These are phyloP conservation scores for Sporothrix variecibatus DNA, from an alignment of 2,329 filamentous ascomycete species.

Conservation along the genomic window DNA sequence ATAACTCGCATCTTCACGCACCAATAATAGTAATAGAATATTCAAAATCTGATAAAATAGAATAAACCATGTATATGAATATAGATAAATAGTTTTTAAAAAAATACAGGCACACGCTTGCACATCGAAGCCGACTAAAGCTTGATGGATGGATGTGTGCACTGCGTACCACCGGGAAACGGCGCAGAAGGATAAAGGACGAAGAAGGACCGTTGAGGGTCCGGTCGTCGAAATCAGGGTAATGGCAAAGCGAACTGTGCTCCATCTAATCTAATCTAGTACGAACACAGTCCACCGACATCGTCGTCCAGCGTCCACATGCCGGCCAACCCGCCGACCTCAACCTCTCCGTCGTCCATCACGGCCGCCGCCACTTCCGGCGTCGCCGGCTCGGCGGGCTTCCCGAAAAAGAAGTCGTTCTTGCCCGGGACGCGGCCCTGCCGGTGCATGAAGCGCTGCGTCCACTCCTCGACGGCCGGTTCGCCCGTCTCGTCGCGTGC, in stretches of 20 bases:
- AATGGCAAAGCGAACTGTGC: neutral
- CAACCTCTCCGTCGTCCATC: slow-evolving; percentile 42
- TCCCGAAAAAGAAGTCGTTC: slow-evolving; percentile 60
- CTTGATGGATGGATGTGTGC: neutral
- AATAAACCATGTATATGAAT: neutral
- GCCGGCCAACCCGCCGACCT: slow-evolving; percentile 70
- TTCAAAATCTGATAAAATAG: neutral
- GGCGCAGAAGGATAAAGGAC: slow-evolving; percentile 9
- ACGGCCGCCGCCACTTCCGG: slow-evolving; percentile 38
- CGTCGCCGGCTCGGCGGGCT: slow-evolving; percentile 44
- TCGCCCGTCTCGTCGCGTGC: slow-evolving; percentile 95
- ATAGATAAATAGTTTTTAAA: too few relatives aligned
- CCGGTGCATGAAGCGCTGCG: slow-evolving; percentile 58
- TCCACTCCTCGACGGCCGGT: slow-evolving; percentile 73
- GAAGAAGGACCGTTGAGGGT: slow-evolving; percentile 1
- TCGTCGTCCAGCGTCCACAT: slow-evolving; percentile 87
- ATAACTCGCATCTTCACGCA: too few relatives aligned
- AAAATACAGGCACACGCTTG: neutral
- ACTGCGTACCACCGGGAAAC: slow-evolving; percentile 1
- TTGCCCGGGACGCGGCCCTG: slow-evolving; percentile 52
- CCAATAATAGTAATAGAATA: neutral
- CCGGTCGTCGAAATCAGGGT: neutral
- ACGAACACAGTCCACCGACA: slow-evolving; percentile 64
- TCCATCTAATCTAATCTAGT: slow-evolving; percentile 37
- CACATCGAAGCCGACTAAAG: neutral